Conservation (phyloP, 2,329 filamentous ascomycete species). For the Colletotrichum chrysophilum region DNA sequence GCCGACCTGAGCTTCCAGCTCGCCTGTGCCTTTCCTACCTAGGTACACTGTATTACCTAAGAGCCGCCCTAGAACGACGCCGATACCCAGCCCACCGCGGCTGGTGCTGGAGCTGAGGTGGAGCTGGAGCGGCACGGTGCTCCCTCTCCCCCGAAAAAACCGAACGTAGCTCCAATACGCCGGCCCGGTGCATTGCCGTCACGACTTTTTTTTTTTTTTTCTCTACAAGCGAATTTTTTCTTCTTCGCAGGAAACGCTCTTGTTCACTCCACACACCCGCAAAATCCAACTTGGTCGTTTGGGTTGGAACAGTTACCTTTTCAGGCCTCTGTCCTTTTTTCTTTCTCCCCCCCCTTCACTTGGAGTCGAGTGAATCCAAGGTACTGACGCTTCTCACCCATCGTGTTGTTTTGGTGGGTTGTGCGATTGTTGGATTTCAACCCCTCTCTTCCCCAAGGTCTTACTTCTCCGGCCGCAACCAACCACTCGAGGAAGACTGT, state of each 20-base stretch:
- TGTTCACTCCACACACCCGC: background rate
- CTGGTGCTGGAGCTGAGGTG: background rate
- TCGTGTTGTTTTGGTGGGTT: slow-evolving; percentile 12
- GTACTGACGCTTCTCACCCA: background rate
- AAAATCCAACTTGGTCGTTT: background rate
- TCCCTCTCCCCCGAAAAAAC: background rate
- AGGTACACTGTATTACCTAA: background rate
- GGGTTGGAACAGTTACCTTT: background rate
- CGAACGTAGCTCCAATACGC: slow-evolving; percentile 10
- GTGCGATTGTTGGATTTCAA: slow-evolving; percentile 14
- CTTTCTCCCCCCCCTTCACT: background rate
- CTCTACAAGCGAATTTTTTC: slow-evolving; percentile 9
- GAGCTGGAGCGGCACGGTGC: background rate
- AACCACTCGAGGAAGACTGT: background rate
- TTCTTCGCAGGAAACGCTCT: background rate
- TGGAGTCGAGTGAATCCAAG: background rate
- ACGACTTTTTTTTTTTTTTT: slow-evolving; percentile 15
- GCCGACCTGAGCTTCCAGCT: background rate
- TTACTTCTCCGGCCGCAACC: background rate
- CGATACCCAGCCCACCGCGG: background rate
- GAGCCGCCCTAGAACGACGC: background rate
- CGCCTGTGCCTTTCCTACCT: background rate
- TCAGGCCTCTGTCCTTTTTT: background rate
- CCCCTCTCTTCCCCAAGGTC: background rate
- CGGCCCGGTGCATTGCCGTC: slow-evolving; percentile 22